Evolutionary conservation across 2,329 filamentous ascomycete species (phyloP).

Genomic region (Blastomyces silverae): DNA sequence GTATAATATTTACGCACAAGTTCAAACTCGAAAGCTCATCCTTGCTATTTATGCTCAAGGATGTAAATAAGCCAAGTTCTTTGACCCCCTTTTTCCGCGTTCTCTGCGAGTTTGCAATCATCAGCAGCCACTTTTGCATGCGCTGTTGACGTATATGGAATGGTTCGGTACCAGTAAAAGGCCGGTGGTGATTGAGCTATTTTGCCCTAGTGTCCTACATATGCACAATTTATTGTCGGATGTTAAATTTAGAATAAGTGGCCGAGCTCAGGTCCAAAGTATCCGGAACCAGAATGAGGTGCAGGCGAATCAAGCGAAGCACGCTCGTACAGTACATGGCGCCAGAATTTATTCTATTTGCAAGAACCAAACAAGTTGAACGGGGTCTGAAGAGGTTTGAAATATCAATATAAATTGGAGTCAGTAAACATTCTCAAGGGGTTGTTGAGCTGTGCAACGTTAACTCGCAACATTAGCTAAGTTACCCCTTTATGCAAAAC

Average conservation of each 20-base stretch:
- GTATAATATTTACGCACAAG: neutral
- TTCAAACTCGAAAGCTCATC: neutral
- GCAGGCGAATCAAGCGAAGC: neutral
- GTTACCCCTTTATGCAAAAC: neutral
- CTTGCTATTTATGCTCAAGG: neutral
- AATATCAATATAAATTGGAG: neutral
- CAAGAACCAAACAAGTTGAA: neutral
- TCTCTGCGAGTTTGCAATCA: neutral
- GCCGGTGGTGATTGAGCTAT: no score
- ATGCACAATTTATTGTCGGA: neutral
- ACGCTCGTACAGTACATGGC: neutral
- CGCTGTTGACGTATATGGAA: no score
- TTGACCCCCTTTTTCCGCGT: neutral
- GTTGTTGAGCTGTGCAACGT: neutral
- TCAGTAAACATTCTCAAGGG: neutral
- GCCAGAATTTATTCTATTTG: neutral
- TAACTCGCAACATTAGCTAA: neutral
- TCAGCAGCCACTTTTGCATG: neutral
- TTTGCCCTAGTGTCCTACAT: no score
- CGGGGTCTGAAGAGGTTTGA: neutral
- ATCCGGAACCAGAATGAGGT: neutral
- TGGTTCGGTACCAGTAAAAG: no score
- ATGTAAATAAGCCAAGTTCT: conserved; percentile 3
- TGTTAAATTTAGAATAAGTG: neutral
- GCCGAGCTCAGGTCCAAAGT: neutral